Evolutionary conservation across 1,284 basidiomycete genomes (phyloP).

Genomic region (Cryptococcus sp.): DNA sequence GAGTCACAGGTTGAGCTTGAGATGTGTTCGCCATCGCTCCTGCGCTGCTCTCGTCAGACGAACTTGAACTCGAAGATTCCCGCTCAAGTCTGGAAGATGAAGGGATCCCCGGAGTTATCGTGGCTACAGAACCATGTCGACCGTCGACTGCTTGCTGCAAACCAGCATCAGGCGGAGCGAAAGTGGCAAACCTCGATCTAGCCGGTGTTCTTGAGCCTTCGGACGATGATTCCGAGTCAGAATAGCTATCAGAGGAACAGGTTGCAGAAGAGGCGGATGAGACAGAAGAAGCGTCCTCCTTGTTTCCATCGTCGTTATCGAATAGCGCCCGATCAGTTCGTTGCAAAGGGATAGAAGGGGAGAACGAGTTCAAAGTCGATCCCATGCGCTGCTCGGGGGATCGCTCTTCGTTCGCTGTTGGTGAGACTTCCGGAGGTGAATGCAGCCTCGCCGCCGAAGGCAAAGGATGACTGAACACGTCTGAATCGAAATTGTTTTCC

Average conservation of each 20-base stretch:
- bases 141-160: constrained; percentile 10
- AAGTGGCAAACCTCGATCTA: constrained; percentile 24
- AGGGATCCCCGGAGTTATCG: constrained; percentile 2
- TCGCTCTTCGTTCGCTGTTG: constrained; percentile 6
- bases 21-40: too few relatives aligned
- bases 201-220: constrained; percentile 5
- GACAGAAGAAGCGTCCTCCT: constrained; percentile 9
- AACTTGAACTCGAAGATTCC: too few relatives aligned
- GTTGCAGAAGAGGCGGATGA: constrained; percentile 9
- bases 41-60: too few relatives aligned
- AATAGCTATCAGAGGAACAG: constrained; percentile 12
- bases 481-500: background rate
- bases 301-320: constrained; percentile 11
- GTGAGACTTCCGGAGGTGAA: constrained; percentile 19
- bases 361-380: too few relatives aligned
- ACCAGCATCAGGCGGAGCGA: constrained; percentile 13
- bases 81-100: background rate
- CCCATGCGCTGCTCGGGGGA: background rate
- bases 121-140: constrained; percentile 1
- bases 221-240: background rate
- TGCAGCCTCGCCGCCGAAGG: constrained; percentile 4
- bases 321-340: constrained; percentile 6
- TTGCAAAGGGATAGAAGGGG: constrained; percentile 12
- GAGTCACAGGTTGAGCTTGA: too few relatives aligned
- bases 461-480: constrained; percentile 23